These are phyloP conservation scores for Pythium brassicae DNA, from an alignment of 352 stramenopile species.

Conservation along the genomic window DNA sequence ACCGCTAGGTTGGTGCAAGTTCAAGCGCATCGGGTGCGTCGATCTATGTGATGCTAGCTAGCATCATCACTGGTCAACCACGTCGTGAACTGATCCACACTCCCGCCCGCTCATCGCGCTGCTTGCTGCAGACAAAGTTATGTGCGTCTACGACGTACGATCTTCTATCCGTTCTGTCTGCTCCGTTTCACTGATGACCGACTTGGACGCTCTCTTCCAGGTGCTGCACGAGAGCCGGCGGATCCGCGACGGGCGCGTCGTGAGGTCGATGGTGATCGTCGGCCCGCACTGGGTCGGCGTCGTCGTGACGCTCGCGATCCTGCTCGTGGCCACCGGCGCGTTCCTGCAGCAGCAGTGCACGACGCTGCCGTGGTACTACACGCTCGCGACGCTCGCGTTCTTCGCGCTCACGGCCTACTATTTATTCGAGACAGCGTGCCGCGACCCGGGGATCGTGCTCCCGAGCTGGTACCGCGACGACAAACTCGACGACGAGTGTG, in stretches of 20 bases:
- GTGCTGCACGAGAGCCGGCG: conserved; percentile 43
- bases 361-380: conserved; percentile 49
- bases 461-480: conserved; percentile 16
- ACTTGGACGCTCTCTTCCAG: conserved; percentile 15
- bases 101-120: too few species aligned
- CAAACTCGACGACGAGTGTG: conserved; percentile 20
- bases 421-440: conserved; percentile 68
- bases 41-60: too few species aligned
- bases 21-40: conserved; percentile 41
- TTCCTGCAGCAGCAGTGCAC: conserved; percentile 61
- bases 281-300: conserved; percentile 82
- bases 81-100: background rate
- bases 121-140: conserved; percentile 24
- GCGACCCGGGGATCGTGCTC: conserved; percentile 67
- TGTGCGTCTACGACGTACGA: conserved; percentile 6
- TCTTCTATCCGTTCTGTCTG: too few species aligned
- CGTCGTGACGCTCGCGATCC: conserved; percentile 55
- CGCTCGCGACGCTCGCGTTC: conserved; percentile 48
- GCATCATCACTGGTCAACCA: too few species aligned
- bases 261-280: conserved; percentile 41
- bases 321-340: conserved; percentile 50
- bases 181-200: background rate
- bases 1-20: conserved; percentile 35
- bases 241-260: conserved; percentile 19
- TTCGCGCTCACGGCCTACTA: conserved; percentile 60